These are phyloP conservation scores for Yamadazyma membranifaciens DNA, from an alignment of 1,139 yeast species.

Conservation along the genomic window DNA sequence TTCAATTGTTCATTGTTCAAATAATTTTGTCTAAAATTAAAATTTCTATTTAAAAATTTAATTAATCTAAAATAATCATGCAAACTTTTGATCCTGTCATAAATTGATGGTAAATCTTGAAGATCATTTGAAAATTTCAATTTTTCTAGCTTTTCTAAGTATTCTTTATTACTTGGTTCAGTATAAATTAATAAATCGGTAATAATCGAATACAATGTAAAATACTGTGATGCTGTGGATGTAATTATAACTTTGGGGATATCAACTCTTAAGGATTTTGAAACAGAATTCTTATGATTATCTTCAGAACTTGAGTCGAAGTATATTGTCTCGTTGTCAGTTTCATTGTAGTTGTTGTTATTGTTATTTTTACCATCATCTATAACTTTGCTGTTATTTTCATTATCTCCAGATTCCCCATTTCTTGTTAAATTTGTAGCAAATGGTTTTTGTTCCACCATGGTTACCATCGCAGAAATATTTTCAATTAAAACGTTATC, in stretches of 20 bases:
- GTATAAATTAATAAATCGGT: conserved; percentile 36
- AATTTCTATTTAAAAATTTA: conserved; percentile 28
- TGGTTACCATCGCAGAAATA: conserved; percentile 37
- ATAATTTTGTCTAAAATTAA: conserved; percentile 34
- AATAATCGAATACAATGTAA: conserved; percentile 36
- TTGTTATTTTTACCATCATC: too few relatives aligned
- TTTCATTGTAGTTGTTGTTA: conserved; percentile 8
- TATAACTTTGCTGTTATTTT: not conserved
- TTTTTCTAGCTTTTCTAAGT: conserved; percentile 37
- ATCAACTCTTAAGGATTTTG: conserved; percentile 30
- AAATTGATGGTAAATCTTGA: conserved; percentile 34
- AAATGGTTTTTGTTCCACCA: conserved; percentile 31
- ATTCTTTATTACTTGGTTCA: conserved; percentile 41
- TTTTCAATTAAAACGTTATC: conserved; percentile 37
- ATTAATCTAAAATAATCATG: conserved; percentile 27
- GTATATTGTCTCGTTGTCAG: conserved; percentile 9
- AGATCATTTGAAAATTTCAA: conserved; percentile 44
- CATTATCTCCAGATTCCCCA: conserved; percentile 11
- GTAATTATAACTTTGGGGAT: conserved; percentile 40
- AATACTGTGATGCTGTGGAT: conserved; percentile 45
- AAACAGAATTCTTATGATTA: conserved; percentile 5
- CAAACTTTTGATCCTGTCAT: conserved; percentile 25
- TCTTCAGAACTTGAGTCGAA: conserved; percentile 1
- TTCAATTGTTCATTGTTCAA: conserved; percentile 38
- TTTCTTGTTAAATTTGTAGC: conserved; percentile 16